These are phyloP conservation scores for Ceriops zippeliana DNA, from an alignment of 345 rosid genomes.

Conservation along the genomic window DNA sequence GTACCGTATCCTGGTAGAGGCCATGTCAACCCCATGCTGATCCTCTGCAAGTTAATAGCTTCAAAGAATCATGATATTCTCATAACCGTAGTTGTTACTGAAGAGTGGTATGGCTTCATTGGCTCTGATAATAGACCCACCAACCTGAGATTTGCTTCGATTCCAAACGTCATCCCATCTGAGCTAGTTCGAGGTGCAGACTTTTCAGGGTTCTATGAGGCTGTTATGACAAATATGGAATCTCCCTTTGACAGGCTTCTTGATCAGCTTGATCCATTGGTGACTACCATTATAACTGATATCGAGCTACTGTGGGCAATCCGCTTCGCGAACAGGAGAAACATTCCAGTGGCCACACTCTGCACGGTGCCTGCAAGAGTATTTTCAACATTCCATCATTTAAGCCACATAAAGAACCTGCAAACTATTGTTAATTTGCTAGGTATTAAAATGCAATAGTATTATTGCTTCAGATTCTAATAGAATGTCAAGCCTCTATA, in stretches of 20 bases:
- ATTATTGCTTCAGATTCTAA: no score
- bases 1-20: conserved; percentile 67
- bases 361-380: conserved; percentile 42
- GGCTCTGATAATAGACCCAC: conserved; percentile 35
- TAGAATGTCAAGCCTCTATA: no score
- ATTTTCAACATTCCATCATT: conserved; percentile 35
- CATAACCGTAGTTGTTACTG: conserved; percentile 57
- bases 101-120: conserved; percentile 63
- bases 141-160: conserved; percentile 30
- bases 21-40: conserved; percentile 70
- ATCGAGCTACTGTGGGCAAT: conserved; percentile 35
- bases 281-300: conserved; percentile 32
- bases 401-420: conserved; percentile 19
- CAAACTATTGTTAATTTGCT: conserved; percentile 18
- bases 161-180: conserved; percentile 52
- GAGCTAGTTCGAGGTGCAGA: conserved; percentile 37
- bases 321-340: conserved; percentile 31
- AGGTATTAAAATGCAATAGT: conserved; percentile 19
- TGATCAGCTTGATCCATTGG: conserved; percentile 34
- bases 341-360: conserved; percentile 41
- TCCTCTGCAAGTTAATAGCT: conserved; percentile 44
- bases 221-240: conserved; percentile 39
- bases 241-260: conserved; percentile 50
- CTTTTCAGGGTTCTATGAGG: conserved; percentile 37
- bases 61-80: conserved; percentile 32